These are phyloP conservation scores for Hypoxylon fragiforme DNA, from an alignment of 495 filamentous ascomycete species.

Conservation along the genomic window DNA sequence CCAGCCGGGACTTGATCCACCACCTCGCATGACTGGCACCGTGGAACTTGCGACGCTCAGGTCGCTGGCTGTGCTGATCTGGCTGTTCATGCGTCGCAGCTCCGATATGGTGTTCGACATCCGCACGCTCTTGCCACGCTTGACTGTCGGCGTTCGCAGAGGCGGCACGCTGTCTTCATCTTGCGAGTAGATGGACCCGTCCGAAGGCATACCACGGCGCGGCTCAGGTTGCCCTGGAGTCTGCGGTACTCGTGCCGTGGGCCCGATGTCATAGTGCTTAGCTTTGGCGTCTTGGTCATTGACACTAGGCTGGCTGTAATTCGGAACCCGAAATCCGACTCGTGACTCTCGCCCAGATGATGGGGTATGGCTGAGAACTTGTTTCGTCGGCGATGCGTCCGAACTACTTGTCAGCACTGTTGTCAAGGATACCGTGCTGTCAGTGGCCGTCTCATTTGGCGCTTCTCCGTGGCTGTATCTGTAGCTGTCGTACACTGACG, in stretches of 20 bases:
- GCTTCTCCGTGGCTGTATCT: slow-evolving; percentile 11
- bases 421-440: background rate
- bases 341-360: slow-evolving; percentile 5
- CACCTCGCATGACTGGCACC: slow-evolving; percentile 36
- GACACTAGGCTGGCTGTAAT: background rate
- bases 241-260: too few relatives aligned
- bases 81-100: slow-evolving; percentile 43
- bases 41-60: slow-evolving; percentile 36
- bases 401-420: background rate
- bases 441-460: background rate
- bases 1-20: slow-evolving; percentile 34
- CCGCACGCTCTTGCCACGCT: slow-evolving; percentile 22
- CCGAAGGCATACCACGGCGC: slow-evolving; percentile 25
- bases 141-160: slow-evolving; percentile 8
- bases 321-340: slow-evolving; percentile 9
- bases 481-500: slow-evolving; percentile 40
- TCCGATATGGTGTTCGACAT: slow-evolving; percentile 35
- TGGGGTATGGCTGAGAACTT: background rate
- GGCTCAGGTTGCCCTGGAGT: background rate
- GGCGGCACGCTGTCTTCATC: slow-evolving; percentile 31
- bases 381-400: background rate
- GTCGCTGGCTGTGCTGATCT: slow-evolving; percentile 36
- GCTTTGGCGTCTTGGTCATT: background rate
- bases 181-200: slow-evolving; percentile 35
- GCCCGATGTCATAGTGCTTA: too few relatives aligned